Percentiles rank a stretch among this genome's conserved stretches.
Conservation (phyloP, 1,139 yeast species). For the Candida tetrigidarum region DNA sequence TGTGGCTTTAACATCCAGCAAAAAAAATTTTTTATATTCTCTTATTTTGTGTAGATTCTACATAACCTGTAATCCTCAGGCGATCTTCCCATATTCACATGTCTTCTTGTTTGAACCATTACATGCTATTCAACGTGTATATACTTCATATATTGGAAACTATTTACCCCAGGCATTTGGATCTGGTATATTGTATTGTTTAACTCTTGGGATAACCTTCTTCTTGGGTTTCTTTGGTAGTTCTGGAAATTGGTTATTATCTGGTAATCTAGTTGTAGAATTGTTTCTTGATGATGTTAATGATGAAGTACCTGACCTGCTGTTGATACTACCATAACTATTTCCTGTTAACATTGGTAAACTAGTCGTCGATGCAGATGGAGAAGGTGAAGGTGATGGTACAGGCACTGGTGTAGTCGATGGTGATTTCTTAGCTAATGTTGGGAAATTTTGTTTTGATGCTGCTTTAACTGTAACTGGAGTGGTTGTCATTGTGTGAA, state of each 20-base stretch:
- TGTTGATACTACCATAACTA: constrained; percentile 10
- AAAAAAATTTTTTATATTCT: no score
- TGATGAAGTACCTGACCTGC: constrained; percentile 3
- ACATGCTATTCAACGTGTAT: no score
- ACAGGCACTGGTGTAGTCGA: constrained; percentile 16
- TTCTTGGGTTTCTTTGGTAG: constrained; percentile 41
- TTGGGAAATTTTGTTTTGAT: constrained; percentile 23
- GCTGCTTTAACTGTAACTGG: constrained; percentile 23
- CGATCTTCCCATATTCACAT: no score
- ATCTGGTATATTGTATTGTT: constrained; percentile 31
- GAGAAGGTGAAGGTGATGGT: constrained; percentile 11
- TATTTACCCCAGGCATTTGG: constrained; percentile 30
- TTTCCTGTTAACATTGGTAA: constrained; percentile 21
- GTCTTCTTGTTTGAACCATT: no score
- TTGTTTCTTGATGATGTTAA: constrained; percentile 12
- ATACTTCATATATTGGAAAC: no score
- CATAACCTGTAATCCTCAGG: no score
- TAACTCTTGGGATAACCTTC: constrained; percentile 44
- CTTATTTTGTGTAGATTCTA: no score
- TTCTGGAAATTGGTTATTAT: constrained; percentile 41
- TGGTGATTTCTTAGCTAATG: constrained; percentile 30
- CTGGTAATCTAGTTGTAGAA: constrained; percentile 13
- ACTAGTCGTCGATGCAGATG: constrained; percentile 17
- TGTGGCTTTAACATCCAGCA: no score
- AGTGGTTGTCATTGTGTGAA: constrained; percentile 24